A percentile compares a stretch with the other conserved stretches of the same genome.
phyloP scores from a whole-genome alignment of 352 stramenopile species.

The Pythium chondricola region DNA sequence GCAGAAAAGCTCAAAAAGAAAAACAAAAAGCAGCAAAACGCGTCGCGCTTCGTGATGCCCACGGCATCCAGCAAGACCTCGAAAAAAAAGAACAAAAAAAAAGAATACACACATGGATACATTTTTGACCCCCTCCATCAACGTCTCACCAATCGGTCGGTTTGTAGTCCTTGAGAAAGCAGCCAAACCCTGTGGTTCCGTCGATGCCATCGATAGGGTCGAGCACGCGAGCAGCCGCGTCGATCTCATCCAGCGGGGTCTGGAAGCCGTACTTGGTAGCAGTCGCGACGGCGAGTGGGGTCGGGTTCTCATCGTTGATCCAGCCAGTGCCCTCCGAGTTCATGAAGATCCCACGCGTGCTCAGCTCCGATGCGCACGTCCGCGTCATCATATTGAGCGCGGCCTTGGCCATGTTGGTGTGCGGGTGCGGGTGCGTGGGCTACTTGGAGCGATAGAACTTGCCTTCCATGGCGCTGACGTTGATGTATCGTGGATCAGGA shows the following conservation, averaged over 20 bases:
- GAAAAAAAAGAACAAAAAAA: constrained; percentile 8
- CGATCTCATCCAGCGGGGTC: constrained; percentile 96
- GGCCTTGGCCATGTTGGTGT: constrained; percentile 98
- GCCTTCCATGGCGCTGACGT: constrained; percentile 97
- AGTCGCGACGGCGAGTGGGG: constrained; percentile 86
- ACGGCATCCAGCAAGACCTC: neutral
- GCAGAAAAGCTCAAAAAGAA: constrained; percentile 23
- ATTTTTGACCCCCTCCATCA: neutral
- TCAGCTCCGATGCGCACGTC: constrained; percentile 92
- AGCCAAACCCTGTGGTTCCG: constrained; percentile 43
- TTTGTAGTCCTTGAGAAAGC: constrained; percentile 86
- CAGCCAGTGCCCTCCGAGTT: constrained; percentile 96
- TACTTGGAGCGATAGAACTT: constrained; percentile 99
- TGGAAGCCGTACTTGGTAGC: constrained; percentile 89
- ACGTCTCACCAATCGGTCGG: constrained; percentile 75
- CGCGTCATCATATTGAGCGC: constrained; percentile 98
- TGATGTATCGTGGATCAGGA: constrained; percentile 85
- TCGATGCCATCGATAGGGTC: constrained; percentile 90
- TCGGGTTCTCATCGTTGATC: constrained; percentile 98
- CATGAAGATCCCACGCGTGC: constrained; percentile 93
- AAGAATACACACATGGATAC: constrained; percentile 11
- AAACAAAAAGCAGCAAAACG: constrained; percentile 27
- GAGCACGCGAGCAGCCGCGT: constrained; percentile 91
- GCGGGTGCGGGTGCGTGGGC: constrained; percentile 93
- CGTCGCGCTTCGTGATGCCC: too few species aligned